Evolutionary conservation across 2,329 filamentous ascomycete species (phyloP).

Genomic region (Clarireedia hainanense): DNA sequence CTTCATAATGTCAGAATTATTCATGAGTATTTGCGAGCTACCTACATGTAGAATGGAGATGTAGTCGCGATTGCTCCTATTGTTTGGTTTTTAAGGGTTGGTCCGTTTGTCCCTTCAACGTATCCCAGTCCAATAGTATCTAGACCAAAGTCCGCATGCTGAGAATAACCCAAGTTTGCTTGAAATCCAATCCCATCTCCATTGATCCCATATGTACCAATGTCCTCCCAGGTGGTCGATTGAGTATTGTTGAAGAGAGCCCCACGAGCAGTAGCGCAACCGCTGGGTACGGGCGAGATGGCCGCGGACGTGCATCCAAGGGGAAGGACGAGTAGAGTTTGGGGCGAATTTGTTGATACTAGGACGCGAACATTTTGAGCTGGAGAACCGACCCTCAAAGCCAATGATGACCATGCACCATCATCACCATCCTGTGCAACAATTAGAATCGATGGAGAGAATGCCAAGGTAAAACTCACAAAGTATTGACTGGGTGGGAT

Average conservation of each 20-base stretch:
- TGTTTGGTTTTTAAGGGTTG: conserved; percentile 16
- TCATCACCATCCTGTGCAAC: conserved; percentile 49
- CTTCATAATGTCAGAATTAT: conserved; percentile 17
- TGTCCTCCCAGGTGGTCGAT: conserved; percentile 46
- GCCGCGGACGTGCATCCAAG: conserved; percentile 27
- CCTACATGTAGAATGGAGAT: conserved; percentile 33
- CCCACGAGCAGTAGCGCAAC: conserved; percentile 43
- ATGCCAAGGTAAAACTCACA: conserved; percentile 6
- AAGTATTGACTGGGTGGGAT: conserved; percentile 19
- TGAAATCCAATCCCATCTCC: conserved; percentile 32
- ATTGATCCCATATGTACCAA: conserved; percentile 32
- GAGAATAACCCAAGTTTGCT: conserved; percentile 32
- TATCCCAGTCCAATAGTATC: conserved; percentile 17
- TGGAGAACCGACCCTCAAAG: conserved; percentile 48
- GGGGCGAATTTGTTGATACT: conserved; percentile 33
- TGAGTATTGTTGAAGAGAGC: conserved; percentile 44
- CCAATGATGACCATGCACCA: conserved; percentile 64
- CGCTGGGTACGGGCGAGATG: conserved; percentile 27
- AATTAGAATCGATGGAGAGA: background rate
- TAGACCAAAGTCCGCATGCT: conserved; percentile 19
- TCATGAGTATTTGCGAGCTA: background rate
- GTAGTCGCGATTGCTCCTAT: conserved; percentile 26
- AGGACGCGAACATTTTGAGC: conserved; percentile 36
- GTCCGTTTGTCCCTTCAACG: conserved; percentile 16
- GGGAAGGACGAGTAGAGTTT: conserved; percentile 29